Percentiles rank a stretch among this genome's conserved stretches.
phyloP scores from a whole-genome alignment of 768 basidiomycete species.

The Lactifluus pinguis region DNA sequence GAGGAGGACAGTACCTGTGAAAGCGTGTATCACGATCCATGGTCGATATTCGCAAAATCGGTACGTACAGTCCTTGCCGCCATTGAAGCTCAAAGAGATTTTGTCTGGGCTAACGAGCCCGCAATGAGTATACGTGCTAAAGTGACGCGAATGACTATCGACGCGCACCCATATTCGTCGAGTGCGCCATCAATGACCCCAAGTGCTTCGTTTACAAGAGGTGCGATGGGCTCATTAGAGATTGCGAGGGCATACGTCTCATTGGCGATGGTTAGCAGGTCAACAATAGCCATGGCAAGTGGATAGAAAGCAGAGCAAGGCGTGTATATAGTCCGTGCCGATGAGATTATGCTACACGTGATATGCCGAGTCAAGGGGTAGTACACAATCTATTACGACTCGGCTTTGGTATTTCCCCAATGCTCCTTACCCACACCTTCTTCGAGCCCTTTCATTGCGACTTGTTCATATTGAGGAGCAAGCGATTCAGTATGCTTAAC shows the following conservation, averaged over 20 bases:
- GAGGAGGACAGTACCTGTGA: constrained; percentile 83
- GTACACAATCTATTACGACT: not conserved
- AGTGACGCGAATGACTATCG: not conserved
- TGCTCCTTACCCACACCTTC: constrained; percentile 28
- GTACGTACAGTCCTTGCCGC: constrained; percentile 91
- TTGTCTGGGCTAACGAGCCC: constrained; percentile 30
- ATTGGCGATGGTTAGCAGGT: constrained; percentile 42
- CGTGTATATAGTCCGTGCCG: no score
- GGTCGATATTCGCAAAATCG: not conserved
- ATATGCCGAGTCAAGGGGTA: not conserved
- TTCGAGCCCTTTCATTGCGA: constrained; percentile 58
- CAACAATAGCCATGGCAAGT: constrained; percentile 25
- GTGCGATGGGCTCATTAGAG: constrained; percentile 45
- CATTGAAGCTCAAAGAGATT: constrained; percentile 91
- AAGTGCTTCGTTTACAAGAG: constrained; percentile 67
- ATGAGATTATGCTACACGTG: not conserved
- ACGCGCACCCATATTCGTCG: constrained; percentile 71
- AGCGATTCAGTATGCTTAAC: constrained; percentile 65
- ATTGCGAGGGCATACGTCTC: constrained; percentile 56
- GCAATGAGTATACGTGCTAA: constrained; percentile 3
- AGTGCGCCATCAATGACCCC: constrained; percentile 73
- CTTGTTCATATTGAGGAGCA: constrained; percentile 43
- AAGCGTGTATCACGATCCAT: not conserved
- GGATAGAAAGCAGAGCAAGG: no score
- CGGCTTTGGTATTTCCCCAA: not conserved